Conservation (phyloP, 768 basidiomycete genomes). For the Agaricus blazei region DNA sequence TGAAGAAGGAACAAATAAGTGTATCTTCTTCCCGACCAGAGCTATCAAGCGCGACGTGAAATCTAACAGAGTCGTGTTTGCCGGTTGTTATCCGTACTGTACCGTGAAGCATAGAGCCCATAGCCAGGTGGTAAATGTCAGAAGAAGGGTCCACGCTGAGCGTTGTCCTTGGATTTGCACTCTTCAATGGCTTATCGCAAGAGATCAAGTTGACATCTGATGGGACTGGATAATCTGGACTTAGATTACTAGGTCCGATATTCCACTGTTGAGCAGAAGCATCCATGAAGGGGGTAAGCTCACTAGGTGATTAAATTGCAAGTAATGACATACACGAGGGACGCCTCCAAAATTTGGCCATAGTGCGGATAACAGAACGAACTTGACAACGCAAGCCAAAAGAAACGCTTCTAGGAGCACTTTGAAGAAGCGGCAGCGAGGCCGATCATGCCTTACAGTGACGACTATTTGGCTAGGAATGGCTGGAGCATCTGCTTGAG, state of each 20-base stretch:
- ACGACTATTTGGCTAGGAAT: not conserved
- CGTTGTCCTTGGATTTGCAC: not conserved
- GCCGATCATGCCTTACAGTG: not conserved
- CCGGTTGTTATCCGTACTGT: not conserved
- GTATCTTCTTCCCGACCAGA: not conserved
- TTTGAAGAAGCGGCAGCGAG: not conserved
- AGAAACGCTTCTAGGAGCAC: not conserved
- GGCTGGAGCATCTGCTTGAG: not conserved
- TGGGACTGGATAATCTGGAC: slow-evolving; percentile 4
- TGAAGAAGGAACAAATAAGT: not conserved
- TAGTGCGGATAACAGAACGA: not conserved
- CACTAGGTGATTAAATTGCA: not conserved
- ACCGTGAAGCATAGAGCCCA: not conserved
- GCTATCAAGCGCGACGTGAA: not conserved
- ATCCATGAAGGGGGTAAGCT: not conserved
- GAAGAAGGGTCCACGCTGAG: not conserved
- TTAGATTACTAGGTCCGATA: slow-evolving; percentile 1
- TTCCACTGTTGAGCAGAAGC: slow-evolving; percentile 1
- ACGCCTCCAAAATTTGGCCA: not conserved
- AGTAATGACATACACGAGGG: not conserved
- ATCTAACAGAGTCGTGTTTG: not conserved
- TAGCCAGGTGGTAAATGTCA: not conserved
- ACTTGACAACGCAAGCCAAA: not conserved
- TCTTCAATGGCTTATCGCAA: slow-evolving; percentile 5
- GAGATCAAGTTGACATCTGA: not conserved